phyloP scores from a whole-genome alignment of 2,329 filamentous ascomycete species.

The Fusarium irregulare region DNA sequence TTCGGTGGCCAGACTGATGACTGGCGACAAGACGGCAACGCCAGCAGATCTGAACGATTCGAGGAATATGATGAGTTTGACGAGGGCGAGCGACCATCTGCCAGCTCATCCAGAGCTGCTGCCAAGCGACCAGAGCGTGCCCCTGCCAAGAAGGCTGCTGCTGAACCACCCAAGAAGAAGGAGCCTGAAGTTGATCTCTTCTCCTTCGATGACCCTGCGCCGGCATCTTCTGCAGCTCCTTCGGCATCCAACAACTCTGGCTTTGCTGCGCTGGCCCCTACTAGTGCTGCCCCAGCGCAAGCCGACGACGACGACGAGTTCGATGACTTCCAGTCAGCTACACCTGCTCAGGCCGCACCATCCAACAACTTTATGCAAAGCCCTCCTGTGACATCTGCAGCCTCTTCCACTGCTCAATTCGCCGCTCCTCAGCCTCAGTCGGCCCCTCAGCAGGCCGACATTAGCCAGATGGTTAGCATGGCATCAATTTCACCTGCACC shows the following conservation, averaged over 20 bases:
- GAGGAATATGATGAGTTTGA: slow-evolving; percentile 98
- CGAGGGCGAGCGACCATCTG: slow-evolving; percentile 68
- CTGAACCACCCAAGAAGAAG: slow-evolving; percentile 80
- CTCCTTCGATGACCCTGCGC: slow-evolving; percentile 83
- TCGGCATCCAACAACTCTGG: slow-evolving; percentile 60
- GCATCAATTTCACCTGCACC: slow-evolving; percentile 82
- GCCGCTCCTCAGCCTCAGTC: slow-evolving; percentile 87
- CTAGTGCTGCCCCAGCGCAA: slow-evolving; percentile 46
- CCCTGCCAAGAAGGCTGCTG: slow-evolving; percentile 55
- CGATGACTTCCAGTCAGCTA: slow-evolving; percentile 95
- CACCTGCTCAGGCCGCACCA: slow-evolving; percentile 65
- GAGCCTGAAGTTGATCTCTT: slow-evolving; percentile 93
- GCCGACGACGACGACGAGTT: slow-evolving; percentile 83
- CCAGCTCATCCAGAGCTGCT: slow-evolving; percentile 60
- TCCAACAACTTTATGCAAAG: slow-evolving; percentile 52
- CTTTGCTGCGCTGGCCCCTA: slow-evolving; percentile 57
- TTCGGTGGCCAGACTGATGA: slow-evolving; percentile 83
- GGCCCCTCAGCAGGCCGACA: slow-evolving; percentile 81
- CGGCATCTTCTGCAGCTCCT: slow-evolving; percentile 59
- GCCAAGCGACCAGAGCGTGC: slow-evolving; percentile 49
- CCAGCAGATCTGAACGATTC: slow-evolving; percentile 76
- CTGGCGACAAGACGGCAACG: slow-evolving; percentile 69
- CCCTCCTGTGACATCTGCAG: slow-evolving; percentile 62
- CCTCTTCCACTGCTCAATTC: slow-evolving; percentile 72
- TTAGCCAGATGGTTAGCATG: slow-evolving; percentile 83